phyloP scores from a whole-genome alignment of 2,329 filamentous ascomycete species.

The Coniella vitis region DNA sequence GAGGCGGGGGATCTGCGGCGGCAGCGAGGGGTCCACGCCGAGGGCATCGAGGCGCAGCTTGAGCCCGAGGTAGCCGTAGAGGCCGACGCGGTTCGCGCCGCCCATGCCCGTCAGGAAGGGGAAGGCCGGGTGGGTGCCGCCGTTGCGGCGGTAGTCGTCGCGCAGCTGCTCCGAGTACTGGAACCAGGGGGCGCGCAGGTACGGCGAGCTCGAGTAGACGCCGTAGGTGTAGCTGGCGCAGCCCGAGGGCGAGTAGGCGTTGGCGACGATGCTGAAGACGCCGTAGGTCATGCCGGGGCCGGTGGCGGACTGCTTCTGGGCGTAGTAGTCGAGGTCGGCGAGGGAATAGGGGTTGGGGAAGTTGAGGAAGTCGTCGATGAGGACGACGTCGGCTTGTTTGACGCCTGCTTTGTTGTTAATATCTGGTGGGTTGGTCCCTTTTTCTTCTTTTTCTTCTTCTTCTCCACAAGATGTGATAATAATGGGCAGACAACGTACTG shows the following conservation, averaged over 20 bases:
- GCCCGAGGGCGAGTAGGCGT: constrained; percentile 10
- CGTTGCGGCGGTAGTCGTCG: constrained; percentile 13
- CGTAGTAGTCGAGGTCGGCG: constrained; percentile 13
- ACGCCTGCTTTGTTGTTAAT: background rate
- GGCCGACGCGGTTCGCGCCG: constrained; percentile 12
- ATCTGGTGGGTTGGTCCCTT: too few relatives aligned
- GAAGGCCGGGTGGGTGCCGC: constrained; percentile 12
- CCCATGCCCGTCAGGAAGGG: constrained; percentile 12
- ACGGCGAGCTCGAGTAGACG: constrained; percentile 8
- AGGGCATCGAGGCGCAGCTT: constrained; percentile 10
- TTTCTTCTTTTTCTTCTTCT: too few relatives aligned
- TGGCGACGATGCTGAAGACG: constrained; percentile 14
- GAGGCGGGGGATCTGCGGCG: constrained; percentile 8
- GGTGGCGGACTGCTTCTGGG: constrained; percentile 7
- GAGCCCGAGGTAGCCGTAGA: constrained; percentile 13
- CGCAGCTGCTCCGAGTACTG: constrained; percentile 15
- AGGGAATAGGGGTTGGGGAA: constrained; percentile 12
- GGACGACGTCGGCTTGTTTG: constrained; percentile 16
- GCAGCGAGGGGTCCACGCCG: constrained; percentile 11
- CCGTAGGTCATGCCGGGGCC: constrained; percentile 15
- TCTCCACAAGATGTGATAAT: too few relatives aligned
- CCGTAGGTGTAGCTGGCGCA: constrained; percentile 13
- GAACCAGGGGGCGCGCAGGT: constrained; percentile 12
- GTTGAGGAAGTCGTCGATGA: constrained; percentile 13
- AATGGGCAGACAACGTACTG: background rate